A percentile compares a stretch with the other conserved stretches of the same genome.
phyloP scores from a whole-genome alignment of 768 basidiomycete genomes.

The Suillus clintonianus region DNA sequence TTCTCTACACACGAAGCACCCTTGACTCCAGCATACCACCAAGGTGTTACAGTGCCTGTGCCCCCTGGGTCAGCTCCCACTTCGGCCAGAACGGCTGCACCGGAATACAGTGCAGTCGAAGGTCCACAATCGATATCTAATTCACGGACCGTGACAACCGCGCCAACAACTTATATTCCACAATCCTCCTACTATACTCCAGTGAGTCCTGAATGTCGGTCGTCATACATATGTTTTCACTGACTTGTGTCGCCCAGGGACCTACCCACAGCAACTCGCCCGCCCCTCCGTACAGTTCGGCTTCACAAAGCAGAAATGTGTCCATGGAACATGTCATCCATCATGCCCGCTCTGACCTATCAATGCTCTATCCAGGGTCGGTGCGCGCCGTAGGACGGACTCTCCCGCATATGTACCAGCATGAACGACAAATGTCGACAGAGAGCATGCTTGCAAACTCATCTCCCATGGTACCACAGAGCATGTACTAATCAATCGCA shows the following conservation, averaged over 20 bases:
- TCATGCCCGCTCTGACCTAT: slow-evolving; percentile 24
- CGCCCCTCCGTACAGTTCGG: slow-evolving; percentile 5
- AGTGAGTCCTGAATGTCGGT: background rate
- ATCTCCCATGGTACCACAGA: slow-evolving; percentile 22
- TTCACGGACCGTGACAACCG: background rate
- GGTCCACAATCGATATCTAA: background rate
- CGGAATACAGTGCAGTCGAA: slow-evolving; percentile 2
- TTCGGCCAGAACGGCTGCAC: slow-evolving; percentile 2
- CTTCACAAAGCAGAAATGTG: slow-evolving; percentile 7
- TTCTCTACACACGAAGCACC: slow-evolving; percentile 15
- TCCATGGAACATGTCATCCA: slow-evolving; percentile 27
- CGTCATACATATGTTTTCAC: background rate
- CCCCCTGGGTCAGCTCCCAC: background rate
- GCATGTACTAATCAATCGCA: slow-evolving; percentile 17
- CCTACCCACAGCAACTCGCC: background rate
- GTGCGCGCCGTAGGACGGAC: slow-evolving; percentile 38
- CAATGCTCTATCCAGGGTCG: slow-evolving; percentile 38
- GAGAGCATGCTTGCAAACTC: slow-evolving; percentile 27
- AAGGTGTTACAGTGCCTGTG: background rate
- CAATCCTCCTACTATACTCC: background rate
- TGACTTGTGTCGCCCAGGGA: background rate
- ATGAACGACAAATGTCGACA: slow-evolving; percentile 27
- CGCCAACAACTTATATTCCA: background rate
- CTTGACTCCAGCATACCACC: background rate
- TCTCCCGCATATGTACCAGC: slow-evolving; percentile 14